These are phyloP conservation scores for Hypoxylon lenormandii DNA, from an alignment of 495 filamentous ascomycete genomes.

Conservation along the genomic window DNA sequence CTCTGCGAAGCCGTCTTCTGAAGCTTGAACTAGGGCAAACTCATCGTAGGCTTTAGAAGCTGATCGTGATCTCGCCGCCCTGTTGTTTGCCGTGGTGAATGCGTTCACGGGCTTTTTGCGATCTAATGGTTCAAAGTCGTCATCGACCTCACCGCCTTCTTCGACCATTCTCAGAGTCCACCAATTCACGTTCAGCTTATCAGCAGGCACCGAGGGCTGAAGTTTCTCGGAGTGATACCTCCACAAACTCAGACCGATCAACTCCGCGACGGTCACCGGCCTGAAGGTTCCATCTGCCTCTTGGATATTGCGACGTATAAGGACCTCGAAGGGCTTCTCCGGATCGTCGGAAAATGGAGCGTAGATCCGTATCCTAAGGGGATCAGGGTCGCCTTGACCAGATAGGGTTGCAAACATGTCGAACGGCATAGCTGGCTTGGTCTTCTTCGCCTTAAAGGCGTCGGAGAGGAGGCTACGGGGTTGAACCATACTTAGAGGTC, in stretches of 20 bases:
- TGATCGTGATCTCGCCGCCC: conserved; percentile 73
- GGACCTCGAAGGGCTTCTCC: conserved; percentile 78
- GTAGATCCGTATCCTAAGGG: conserved; percentile 86
- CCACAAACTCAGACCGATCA: conserved; percentile 90
- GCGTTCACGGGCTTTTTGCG: conserved; percentile 81
- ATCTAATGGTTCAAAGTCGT: conserved; percentile 89
- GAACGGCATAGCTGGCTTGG: conserved; percentile 82
- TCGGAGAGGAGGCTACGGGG: conserved; percentile 78
- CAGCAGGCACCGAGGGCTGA: conserved; percentile 74
- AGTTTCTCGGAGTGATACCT: conserved; percentile 84
- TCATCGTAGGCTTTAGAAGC: conserved; percentile 90
- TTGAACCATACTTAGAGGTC: conserved; percentile 83
- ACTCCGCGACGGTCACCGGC: conserved; percentile 83
- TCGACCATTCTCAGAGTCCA: conserved; percentile 97
- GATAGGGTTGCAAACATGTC: conserved; percentile 87
- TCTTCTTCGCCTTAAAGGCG: conserved; percentile 78
- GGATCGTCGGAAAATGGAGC: conserved; percentile 81
- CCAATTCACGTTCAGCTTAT: conserved; percentile 84
- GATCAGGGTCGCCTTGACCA: conserved; percentile 84
- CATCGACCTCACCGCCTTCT: conserved; percentile 85
- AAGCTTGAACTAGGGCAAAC: conserved; percentile 88
- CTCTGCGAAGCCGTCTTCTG: conserved; percentile 78
- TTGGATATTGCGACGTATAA: conserved; percentile 79
- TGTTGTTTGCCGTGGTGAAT: conserved; percentile 91
- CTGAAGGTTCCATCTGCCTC: conserved; percentile 71